Evolutionary conservation across 129 eudicot species (phyloP).

Genomic region (Solidago caesia): DNA sequence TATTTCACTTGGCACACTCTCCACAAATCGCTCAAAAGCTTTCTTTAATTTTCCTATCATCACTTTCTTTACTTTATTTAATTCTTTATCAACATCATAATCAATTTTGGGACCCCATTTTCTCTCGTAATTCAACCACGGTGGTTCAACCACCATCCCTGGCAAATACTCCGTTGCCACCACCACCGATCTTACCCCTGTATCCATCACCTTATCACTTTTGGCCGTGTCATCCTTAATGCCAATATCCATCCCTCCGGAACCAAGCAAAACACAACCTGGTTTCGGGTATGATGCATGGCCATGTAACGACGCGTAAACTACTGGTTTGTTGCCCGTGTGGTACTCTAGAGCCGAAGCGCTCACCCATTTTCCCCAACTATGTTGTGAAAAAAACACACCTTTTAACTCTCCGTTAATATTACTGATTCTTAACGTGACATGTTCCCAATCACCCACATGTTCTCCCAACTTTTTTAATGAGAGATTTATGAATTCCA

Average conservation of each 20-base stretch:
- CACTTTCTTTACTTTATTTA: constrained; percentile 39
- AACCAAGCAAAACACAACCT: constrained; percentile 55
- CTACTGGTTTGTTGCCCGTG: constrained; percentile 38
- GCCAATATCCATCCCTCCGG: constrained; percentile 42
- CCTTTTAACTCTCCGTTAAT: constrained; percentile 40
- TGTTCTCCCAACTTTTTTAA: constrained; percentile 53
- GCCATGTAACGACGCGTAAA: constrained; percentile 48
- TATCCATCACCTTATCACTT: constrained; percentile 51
- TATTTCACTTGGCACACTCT: constrained; percentile 53
- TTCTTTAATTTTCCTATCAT: constrained; percentile 55
- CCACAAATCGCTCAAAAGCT: constrained; percentile 40
- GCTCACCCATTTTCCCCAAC: constrained; percentile 48
- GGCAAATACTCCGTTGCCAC: constrained; percentile 51
- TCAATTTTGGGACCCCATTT: constrained; percentile 75
- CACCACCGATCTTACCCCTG: constrained; percentile 37
- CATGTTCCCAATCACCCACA: constrained; percentile 61
- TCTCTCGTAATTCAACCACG: constrained; percentile 65
- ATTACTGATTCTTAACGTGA: constrained; percentile 46
- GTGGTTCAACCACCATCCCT: constrained; percentile 42
- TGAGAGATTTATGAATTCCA: constrained; percentile 31
- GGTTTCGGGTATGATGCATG: constrained; percentile 44
- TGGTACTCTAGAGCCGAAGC: constrained; percentile 39
- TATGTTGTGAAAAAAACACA: constrained; percentile 49
- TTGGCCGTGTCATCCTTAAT: constrained; percentile 58
- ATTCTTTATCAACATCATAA: constrained; percentile 52